Evolutionary conservation across 331 rosid genomes (phyloP).

Genomic region (Prunus yedoensis): DNA sequence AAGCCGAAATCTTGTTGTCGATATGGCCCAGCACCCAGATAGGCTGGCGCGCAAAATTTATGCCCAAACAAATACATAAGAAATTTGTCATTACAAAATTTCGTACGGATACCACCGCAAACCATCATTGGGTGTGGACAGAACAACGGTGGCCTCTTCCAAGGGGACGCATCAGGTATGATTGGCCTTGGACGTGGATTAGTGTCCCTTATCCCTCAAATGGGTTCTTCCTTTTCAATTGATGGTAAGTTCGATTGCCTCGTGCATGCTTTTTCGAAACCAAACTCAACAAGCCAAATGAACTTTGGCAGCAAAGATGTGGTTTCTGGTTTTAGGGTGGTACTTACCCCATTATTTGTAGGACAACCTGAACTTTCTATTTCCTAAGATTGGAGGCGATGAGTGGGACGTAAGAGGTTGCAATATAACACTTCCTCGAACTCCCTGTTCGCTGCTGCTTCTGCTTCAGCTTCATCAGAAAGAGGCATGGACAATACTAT

Average conservation of each 20-base stretch:
- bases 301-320: conserved; percentile 40
- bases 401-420: conserved; percentile 10
- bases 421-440: background rate
- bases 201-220: background rate
- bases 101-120: background rate
- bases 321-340: conserved; percentile 16
- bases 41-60: no score
- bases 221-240: background rate
- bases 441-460: no score
- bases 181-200: background rate
- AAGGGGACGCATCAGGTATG: background rate
- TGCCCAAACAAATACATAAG: no score
- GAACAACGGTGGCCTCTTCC: background rate
- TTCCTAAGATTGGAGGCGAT: conserved; percentile 23
- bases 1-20: no score
- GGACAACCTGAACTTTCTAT: background rate
- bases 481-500: background rate
- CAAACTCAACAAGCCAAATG: conserved; percentile 24
- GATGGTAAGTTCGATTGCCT: conserved; percentile 5
- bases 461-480: no score
- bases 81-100: no score
- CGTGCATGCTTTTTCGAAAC: background rate
- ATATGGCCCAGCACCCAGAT: no score
- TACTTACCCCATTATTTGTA: conserved; percentile 25
- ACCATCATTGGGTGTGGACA: background rate